These are phyloP conservation scores for Grifola frondosa DNA, from an alignment of 1,284 basidiomycete genomes.

Conservation along the genomic window DNA sequence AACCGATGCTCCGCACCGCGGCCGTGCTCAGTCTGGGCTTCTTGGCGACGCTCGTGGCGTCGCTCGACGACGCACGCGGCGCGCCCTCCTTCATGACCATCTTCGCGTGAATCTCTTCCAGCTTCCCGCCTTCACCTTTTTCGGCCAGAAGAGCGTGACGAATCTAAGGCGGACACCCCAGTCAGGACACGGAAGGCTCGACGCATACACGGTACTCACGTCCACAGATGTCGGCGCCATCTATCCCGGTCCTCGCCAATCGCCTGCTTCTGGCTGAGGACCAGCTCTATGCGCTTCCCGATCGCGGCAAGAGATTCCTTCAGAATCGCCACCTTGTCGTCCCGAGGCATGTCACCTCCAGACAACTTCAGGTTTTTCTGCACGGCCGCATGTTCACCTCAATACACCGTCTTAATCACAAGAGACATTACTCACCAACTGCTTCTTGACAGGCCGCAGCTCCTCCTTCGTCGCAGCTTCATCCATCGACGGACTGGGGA, in stretches of 20 bases:
- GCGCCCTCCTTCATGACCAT: slow-evolving; percentile 79
- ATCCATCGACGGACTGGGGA: slow-evolving; percentile 92
- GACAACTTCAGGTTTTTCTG: slow-evolving; percentile 93
- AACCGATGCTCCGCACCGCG: slow-evolving; percentile 21
- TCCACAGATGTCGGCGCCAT: slow-evolving; percentile 95
- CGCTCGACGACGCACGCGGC: slow-evolving; percentile 29
- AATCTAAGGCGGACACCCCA: slow-evolving; percentile 51
- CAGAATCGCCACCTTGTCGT: slow-evolving; percentile 93
- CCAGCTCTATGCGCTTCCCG: slow-evolving; percentile 87
- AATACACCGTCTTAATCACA: neutral
- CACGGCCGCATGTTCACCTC: neutral
- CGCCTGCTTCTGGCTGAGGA: slow-evolving; percentile 75
- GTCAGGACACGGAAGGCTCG: neutral
- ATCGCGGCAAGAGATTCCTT: slow-evolving; percentile 96
- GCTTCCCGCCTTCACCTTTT: slow-evolving; percentile 91
- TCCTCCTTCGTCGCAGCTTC: slow-evolving; percentile 94
- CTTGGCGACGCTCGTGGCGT: slow-evolving; percentile 27
- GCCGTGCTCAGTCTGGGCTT: slow-evolving; percentile 30
- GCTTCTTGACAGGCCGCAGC: slow-evolving; percentile 94
- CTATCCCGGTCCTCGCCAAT: slow-evolving; percentile 78
- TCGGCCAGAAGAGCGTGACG: slow-evolving; percentile 95
- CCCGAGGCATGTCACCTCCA: slow-evolving; percentile 88
- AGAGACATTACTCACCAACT: slow-evolving; percentile 62
- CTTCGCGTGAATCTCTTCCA: slow-evolving; percentile 92
- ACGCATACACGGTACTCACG: slow-evolving; percentile 64